Evolutionary conservation across 805 yeast genomes (phyloP).

Genomic region (Barnettozyma populi): DNA sequence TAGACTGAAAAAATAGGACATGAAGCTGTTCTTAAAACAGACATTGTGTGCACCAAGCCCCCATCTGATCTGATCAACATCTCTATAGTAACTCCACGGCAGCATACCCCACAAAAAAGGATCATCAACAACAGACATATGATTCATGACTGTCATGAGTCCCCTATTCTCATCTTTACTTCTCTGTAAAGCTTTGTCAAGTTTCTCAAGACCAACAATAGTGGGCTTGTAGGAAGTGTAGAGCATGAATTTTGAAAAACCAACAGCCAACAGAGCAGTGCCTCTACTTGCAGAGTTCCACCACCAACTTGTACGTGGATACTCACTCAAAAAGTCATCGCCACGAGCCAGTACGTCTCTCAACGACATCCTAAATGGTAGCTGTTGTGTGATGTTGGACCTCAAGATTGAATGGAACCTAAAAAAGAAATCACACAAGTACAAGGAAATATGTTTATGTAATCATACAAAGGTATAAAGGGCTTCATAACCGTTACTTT

Average conservation of each 20-base stretch:
- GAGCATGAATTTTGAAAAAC: conserved; percentile 56
- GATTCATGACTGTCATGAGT: conserved; percentile 83
- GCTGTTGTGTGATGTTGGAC: background rate
- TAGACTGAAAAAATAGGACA: conserved; percentile 64
- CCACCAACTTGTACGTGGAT: conserved; percentile 49
- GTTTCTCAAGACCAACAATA: conserved; percentile 54
- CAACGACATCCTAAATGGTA: conserved; percentile 47
- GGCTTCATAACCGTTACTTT: background rate
- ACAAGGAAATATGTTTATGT: background rate
- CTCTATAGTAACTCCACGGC: conserved; percentile 62
- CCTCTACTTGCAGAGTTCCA: conserved; percentile 71
- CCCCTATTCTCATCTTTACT: conserved; percentile 68
- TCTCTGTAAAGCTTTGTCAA: conserved; percentile 58
- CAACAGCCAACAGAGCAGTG: conserved; percentile 62
- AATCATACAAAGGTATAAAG: background rate
- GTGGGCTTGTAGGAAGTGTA: conserved; percentile 59
- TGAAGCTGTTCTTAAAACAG: conserved; percentile 58
- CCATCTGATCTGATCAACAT: conserved; percentile 77
- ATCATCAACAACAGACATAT: conserved; percentile 87
- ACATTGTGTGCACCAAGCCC: conserved; percentile 90
- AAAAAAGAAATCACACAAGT: background rate
- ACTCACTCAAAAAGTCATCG: conserved; percentile 57
- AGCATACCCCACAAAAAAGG: conserved; percentile 85
- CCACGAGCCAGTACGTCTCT: conserved; percentile 68
- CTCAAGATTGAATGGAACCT: background rate